Base-by-base conservation (phyloP, 2,329 filamentous ascomycete species). In the Plectosphaerella cucumerina region DNA sequence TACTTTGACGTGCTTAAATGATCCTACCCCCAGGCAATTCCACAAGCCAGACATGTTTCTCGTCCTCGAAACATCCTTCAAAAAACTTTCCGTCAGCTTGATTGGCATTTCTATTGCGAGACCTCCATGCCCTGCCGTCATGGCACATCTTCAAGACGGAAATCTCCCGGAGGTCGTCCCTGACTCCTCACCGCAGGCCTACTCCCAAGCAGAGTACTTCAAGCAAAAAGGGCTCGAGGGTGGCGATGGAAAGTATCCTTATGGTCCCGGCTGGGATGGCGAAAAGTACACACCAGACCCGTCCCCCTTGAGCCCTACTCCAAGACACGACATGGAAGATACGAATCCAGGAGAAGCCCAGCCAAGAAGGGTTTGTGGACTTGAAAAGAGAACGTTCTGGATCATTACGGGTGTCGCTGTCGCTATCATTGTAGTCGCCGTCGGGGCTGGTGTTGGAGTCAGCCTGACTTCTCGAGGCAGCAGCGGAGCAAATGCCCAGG, bases 301-400 rank as follows among this genome's bases (percentile, higher is more conserved):
- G n/a, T 44, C 20, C 10, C 22, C 22, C 20, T 4, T 26, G 20
- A 45, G 43, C 20, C 39, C n/a, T 42, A 8, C 12, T 6, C 6
- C 6, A 26, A 21, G 42, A n/a, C n/a, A 10, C 26, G 8, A 31
- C 12, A 8, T 9, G 12, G 8, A 31, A 8, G 26, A 31, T 8
- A 11, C 26, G 26, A 31, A 10, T 10, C 20, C 12, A 5, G 43
- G 15, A 14, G 43, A 45, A 14, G 43, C 26, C 5, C 22, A 14
- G 5, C 26, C 26, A 8, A 31, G 26, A 31, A 45, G 48, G 12
- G 48, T 56, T 20, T 56, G 54, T 31, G 54, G 54, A 11, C 15
- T 56, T 14, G 31, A 46, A 12, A 42, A 46, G 26, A 55, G 55
- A 46, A n/a, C 45, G 1, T 55, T 56, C 20, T 55, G 52, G 54